Evolutionary conservation across 345 rosid species (phyloP), one percentile per base, ranked within the genome.

Genomic region (Murraya paniculata): DNA sequence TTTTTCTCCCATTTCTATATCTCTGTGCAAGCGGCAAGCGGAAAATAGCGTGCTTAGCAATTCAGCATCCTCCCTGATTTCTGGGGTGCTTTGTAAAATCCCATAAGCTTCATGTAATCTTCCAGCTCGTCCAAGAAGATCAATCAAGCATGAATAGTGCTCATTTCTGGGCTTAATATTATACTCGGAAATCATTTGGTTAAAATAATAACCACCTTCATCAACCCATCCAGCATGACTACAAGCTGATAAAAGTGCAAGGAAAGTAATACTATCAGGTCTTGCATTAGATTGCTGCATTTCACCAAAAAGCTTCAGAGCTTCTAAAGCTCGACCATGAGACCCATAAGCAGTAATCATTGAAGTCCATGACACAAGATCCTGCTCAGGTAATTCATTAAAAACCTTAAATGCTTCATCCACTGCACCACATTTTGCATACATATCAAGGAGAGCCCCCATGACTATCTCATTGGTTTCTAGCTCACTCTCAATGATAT

Each of bases 381-480:
- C 94, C 78, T 75, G 89, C 75, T 79, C 79, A 4, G 90, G 89
- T 67, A 89, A 77, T 75, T 75, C 78, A 59, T 66, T 18, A 58
- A 91, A 93, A 57, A 90, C 84, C 45, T 31, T 39, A 18, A 72
- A 64, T 19, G 94, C 96, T 68, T 88, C 87, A 78, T 89, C 86
- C 21, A 91, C 85, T 25, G 92, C 90, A n/a, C 98, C 96, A 41
- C 98, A 91, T 86, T 93, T 93, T 28, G 94, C 91, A 77, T 90
- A 93, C 94, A 91, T 90, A 83, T 91, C 94, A 21, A 93, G 91
- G 59, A 91, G 90, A 22, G 94, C 93, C 39, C 93, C 91, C 91
- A 85, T 89, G 77, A 90, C 87, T 58, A 88, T 59, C 76, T 85
- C 85, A 67, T 89, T 88, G 50, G 53, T 48, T 55, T 88, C 85